A percentile compares a stretch with the other conserved stretches of the same genome.
Evolutionary conservation across 805 yeast species (phyloP).

Genomic region (Cyberlindnera euphorbiae): DNA sequence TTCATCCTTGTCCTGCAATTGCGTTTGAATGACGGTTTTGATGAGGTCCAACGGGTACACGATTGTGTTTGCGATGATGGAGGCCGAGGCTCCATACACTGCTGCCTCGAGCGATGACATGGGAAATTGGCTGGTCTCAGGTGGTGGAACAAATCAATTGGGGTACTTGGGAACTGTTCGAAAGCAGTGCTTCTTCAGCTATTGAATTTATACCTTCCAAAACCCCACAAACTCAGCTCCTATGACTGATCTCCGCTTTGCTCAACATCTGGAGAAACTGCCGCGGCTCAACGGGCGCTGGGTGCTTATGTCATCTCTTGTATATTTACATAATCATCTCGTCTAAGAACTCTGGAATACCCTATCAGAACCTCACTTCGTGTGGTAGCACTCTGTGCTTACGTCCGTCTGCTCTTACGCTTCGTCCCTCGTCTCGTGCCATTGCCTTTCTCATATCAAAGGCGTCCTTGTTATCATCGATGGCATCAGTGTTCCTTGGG

Average conservation of each 20-base stretch:
- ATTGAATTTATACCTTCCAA: neutral
- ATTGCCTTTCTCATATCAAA: constrained; percentile 77
- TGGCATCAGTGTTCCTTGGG: constrained; percentile 34
- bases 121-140: no score
- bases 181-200: no score
- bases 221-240: no score
- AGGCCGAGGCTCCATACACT: constrained; percentile 76
- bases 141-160: constrained; percentile 1
- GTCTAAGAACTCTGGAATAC: no score
- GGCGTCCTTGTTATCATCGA: constrained; percentile 75
- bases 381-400: constrained; percentile 57
- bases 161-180: no score
- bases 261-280: no score
- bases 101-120: constrained; percentile 68
- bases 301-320: no score
- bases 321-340: no score
- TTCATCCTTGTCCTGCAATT: constrained; percentile 27
- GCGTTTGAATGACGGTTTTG: constrained; percentile 75
- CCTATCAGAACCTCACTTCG: constrained; percentile 58
- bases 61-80: constrained; percentile 69
- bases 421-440: constrained; percentile 48
- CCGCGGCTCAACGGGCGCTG: no score
- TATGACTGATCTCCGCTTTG: no score
- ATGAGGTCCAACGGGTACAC: constrained; percentile 80
- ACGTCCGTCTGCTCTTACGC: constrained; percentile 58